Base-by-base conservation (phyloP, 148 eudicot species). In the Rhododendron henanense region DNA sequence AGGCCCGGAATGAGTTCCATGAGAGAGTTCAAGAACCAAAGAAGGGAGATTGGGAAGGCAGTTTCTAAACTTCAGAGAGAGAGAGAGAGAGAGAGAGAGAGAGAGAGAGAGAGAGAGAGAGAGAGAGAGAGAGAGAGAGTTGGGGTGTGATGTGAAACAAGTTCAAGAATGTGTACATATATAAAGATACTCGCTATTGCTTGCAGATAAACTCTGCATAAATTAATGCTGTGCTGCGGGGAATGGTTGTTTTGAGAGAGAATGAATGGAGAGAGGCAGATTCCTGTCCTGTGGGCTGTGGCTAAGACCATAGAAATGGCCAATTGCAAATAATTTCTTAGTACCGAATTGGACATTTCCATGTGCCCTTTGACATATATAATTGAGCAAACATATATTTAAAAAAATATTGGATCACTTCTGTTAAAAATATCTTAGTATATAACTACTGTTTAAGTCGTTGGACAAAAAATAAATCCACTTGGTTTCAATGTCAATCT, bases 1-100 rank as follows among this genome's bases (percentile, higher is more conserved):
- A 97, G 92, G 59, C 95, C 94, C 15, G 96, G 96, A 82, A 96
- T 85, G 57, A 91, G 90, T 76, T 93, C 96, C 98, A 89, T 93
- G 67, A 28, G 5, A 55, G 51, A 14, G 39, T 82, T 37, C 47
- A 35, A 2, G 48, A 7, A 41, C 50, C 41, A 14, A 74, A 35
- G 23, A 16, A 39, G n/a, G 25, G 2, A 37, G 18, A 5, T 10
- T 75, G 3, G 0, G 3, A 51, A 13, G 50, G 50, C 50, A 47
- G 10, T 9, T 47, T 47, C 50, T 47, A 47, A 1, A 21, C 15
- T 51, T 5, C 6, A 35, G 19, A 31, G 18, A 33, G n/a, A 73
- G 10, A 14, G 74, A 67, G 74, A 73, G 33, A 73, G n/a, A n/a
- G n/a, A n/a, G n/a, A n/a, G n/a, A n/a, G n/a, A n/a, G n/a, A n/a